A percentile compares a stretch with the other conserved stretches of the same genome.
Conservation (phyloP, 2,329 filamentous ascomycete genomes). For the Exophiala viscosa region DNA sequence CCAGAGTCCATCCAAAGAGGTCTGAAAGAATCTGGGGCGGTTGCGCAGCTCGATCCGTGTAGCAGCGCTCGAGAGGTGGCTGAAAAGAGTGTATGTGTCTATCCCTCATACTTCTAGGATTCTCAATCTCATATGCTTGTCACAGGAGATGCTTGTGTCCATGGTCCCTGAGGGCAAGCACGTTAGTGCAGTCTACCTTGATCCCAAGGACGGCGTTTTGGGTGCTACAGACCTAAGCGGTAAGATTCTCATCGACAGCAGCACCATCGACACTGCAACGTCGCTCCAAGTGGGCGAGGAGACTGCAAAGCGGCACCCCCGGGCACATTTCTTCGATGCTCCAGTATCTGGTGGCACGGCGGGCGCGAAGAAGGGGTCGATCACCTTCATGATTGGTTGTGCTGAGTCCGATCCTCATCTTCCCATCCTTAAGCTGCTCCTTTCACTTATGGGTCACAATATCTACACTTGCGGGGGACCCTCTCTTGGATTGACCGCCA, state of each 20-base stretch:
- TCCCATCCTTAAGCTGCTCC: slow-evolving; percentile 40
- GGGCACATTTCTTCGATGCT: slow-evolving; percentile 49
- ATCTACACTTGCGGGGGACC: slow-evolving; percentile 50
- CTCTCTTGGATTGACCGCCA: slow-evolving; percentile 54
- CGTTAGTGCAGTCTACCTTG: slow-evolving; percentile 41
- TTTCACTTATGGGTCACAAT: slow-evolving; percentile 53
- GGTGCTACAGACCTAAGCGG: slow-evolving; percentile 37
- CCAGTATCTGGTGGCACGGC: slow-evolving; percentile 52
- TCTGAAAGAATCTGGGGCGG: slow-evolving; percentile 37
- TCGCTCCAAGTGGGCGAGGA: slow-evolving; percentile 6
- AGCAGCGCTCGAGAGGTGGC: slow-evolving; percentile 47
- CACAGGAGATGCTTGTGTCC: slow-evolving; percentile 29
- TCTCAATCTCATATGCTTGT: neutral
- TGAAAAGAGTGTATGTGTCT: slow-evolving; percentile 44
- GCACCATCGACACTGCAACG: slow-evolving; percentile 53
- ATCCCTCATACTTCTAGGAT: no score
- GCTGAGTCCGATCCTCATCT: slow-evolving; percentile 45
- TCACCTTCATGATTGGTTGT: slow-evolving; percentile 55
- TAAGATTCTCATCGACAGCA: slow-evolving; percentile 52
- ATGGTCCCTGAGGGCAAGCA: slow-evolving; percentile 35
- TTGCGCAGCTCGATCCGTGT: slow-evolving; percentile 35
- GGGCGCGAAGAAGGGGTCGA: slow-evolving; percentile 48
- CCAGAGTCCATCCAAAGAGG: slow-evolving; percentile 27
- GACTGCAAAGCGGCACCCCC: neutral
- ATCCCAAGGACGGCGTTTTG: slow-evolving; percentile 42